Percentiles rank a stretch among this genome's conserved stretches.
Evolutionary conservation across 2,329 filamentous ascomycete species (phyloP).

Genomic region (Pestalotiopsis sp.): DNA sequence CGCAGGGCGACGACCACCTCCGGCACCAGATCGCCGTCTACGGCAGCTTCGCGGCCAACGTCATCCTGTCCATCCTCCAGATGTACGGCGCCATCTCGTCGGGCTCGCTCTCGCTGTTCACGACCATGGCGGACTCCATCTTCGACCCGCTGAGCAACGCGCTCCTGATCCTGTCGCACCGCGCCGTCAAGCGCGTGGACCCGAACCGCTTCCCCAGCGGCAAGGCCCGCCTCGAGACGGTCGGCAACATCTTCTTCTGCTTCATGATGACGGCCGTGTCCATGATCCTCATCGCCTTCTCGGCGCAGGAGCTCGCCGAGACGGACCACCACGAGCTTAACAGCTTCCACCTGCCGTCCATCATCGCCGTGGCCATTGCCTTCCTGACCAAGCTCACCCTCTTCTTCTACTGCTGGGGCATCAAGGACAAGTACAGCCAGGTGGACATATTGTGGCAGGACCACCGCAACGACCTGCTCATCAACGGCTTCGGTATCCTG

Average conservation of each 20-base stretch:
- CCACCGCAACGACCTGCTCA: constrained; percentile 94
- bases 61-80: constrained; percentile 78
- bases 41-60: constrained; percentile 76
- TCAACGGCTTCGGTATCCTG: constrained; percentile 91
- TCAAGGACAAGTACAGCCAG: constrained; percentile 90
- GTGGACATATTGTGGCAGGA: constrained; percentile 94
- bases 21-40: constrained; percentile 69
- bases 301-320: constrained; percentile 67
- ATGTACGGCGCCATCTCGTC: constrained; percentile 87
- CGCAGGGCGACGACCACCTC: constrained; percentile 79
- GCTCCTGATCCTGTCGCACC: constrained; percentile 82
- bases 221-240: constrained; percentile 91
- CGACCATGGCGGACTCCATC: constrained; percentile 93
- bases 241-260: constrained; percentile 94
- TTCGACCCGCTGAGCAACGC: constrained; percentile 93
- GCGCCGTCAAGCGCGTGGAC: constrained; percentile 87
- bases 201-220: constrained; percentile 85
- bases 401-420: constrained; percentile 89
- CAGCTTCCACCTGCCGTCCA: constrained; percentile 76
- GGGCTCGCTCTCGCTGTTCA: constrained; percentile 92
- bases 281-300: constrained; percentile 89
- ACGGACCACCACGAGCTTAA: constrained; percentile 49
- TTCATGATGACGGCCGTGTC: constrained; percentile 95
- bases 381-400: constrained; percentile 82
- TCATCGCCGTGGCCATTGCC: constrained; percentile 82